These are phyloP conservation scores for Myriosclerotinia duriaeana DNA, from an alignment of 2,329 filamentous ascomycete species.

Conservation along the genomic window DNA sequence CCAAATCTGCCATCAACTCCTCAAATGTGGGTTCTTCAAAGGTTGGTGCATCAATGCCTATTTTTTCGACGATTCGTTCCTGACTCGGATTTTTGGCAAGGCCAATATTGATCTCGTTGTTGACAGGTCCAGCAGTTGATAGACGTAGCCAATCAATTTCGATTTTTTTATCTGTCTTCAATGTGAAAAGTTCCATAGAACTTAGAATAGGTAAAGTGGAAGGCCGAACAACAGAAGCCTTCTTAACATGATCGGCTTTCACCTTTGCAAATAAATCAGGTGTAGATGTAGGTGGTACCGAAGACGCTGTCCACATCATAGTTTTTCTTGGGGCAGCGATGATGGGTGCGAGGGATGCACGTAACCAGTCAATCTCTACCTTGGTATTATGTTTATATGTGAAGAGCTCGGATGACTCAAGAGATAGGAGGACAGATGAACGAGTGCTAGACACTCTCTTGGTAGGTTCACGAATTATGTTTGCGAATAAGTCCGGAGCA, in stretches of 20 bases:
- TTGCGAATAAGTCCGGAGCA: slow-evolving; percentile 4
- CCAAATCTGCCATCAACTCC: slow-evolving; percentile 7
- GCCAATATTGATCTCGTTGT: not conserved
- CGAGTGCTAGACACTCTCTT: not conserved
- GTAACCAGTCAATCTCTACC: not conserved
- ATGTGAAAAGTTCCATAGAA: slow-evolving; percentile 29
- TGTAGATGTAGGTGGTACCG: not conserved
- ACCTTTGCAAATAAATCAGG: not conserved
- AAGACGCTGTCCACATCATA: slow-evolving; percentile 8
- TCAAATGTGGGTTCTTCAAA: slow-evolving; percentile 1
- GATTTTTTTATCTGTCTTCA: not conserved
- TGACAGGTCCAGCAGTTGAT: not conserved
- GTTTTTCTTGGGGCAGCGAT: not conserved
- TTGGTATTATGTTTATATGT: not conserved
- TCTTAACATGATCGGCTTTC: not conserved
- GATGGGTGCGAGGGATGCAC: not conserved
- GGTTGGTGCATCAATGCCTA: not conserved
- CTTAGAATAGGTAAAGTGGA: slow-evolving; percentile 25
- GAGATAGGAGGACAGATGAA: not conserved
- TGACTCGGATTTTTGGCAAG: not conserved
- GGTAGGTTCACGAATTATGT: not conserved
- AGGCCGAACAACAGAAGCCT: not conserved
- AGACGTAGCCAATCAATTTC: slow-evolving; percentile 7
- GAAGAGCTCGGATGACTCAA: slow-evolving; percentile 7
- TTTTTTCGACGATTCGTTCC: not conserved